Base-by-base conservation (phyloP, 768 basidiomycete genomes). In the Dendrothele bispora region DNA sequence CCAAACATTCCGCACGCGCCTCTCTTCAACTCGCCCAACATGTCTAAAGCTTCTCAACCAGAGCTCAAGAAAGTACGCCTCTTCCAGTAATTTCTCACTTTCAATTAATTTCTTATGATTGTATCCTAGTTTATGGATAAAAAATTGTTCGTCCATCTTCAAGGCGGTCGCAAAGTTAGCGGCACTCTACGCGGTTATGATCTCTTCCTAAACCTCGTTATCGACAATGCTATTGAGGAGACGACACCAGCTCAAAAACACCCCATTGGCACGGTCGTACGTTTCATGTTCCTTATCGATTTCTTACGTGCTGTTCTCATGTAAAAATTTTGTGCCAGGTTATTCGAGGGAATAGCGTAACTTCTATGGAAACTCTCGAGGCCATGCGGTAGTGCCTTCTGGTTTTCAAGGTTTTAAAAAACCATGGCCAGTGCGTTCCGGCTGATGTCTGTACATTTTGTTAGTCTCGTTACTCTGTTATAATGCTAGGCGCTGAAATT, bases 131-230 rank as follows among this genome's bases (percentile, higher is more conserved):
- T 97, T 65, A 98, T 99, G 95, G 97, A 99, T 80, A 95, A 98
- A 75, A 90, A 88, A 61, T 73, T 98, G 57, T 95, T 95, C 69
- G 76, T 99, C 60, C 84, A 95, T 71, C 75, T 99, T 6, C 94
- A 97, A 64, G 92, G 90, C 39, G 93, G 93, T 46, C 86, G 95
- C 61, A 92, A 91, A 80, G 91, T 99, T 60, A 93, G 91, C 72
- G 97, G 97, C 46, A 85, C 84, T 12, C 73, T 99, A 42, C 86
- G 97, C 53, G 97, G 97, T 43, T 99, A 97, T 68, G 97, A 99
- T 75, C 87, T 99, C 55, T 99, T 99, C 77, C 74, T 99, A 64
- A 99, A 99, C 68, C 79, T 99, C 30, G 97, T 98, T 55, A 84
- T 99, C 66, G 97, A 98, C 66, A 91, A 98, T 61, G 91, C 92